These are phyloP conservation scores for Globisporangium nagaii DNA, from an alignment of 352 stramenopile species.

Conservation along the genomic window DNA sequence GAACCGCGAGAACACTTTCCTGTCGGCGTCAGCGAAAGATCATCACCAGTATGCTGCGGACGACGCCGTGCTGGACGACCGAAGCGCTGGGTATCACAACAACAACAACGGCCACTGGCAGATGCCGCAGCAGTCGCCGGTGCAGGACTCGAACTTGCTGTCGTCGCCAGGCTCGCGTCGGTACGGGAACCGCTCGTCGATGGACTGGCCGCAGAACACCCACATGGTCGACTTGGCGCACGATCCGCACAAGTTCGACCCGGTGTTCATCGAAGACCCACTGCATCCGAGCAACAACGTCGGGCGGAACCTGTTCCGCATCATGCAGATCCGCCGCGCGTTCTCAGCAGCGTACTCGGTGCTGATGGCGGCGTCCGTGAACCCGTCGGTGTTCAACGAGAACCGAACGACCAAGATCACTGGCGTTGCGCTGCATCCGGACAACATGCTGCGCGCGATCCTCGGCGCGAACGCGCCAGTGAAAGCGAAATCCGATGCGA, in stretches of 20 bases:
- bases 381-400: constrained; percentile 39
- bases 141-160: constrained; percentile 47
- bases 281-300: constrained; percentile 94
- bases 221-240: constrained; percentile 55
- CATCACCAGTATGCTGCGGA: constrained; percentile 43
- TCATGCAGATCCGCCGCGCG: constrained; percentile 83
- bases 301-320: constrained; percentile 94
- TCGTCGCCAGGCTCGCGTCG: constrained; percentile 54
- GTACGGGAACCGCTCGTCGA: constrained; percentile 62
- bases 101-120: constrained; percentile 60
- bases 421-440: constrained; percentile 65
- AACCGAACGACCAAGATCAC: constrained; percentile 54
- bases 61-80: constrained; percentile 48
- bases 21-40: constrained; percentile 16
- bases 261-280: constrained; percentile 94
- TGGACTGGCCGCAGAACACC: constrained; percentile 45
- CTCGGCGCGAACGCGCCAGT: constrained; percentile 49
- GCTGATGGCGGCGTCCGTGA: constrained; percentile 56
- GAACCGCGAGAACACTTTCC: constrained; percentile 56
- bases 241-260: constrained; percentile 90
- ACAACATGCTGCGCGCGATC: constrained; percentile 76
- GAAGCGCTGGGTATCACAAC: constrained; percentile 20
- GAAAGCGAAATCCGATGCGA: constrained; percentile 41
- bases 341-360: constrained; percentile 71
- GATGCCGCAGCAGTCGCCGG: constrained; percentile 34